Conservation (phyloP, 495 filamentous ascomycete species). For the Penicillium argentinense region DNA sequence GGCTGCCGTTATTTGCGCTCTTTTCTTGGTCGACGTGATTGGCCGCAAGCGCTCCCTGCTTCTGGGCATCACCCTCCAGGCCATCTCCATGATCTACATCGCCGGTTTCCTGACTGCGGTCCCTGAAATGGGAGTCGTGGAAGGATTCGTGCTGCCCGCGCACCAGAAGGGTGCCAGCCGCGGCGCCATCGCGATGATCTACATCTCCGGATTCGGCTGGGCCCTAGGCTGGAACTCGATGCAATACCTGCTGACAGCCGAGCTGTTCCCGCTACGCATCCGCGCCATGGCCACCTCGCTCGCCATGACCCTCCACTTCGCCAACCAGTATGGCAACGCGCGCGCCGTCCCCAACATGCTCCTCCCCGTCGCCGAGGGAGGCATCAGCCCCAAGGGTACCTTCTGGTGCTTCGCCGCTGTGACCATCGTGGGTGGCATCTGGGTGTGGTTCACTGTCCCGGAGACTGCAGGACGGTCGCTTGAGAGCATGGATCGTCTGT, state of each 20-base stretch:
- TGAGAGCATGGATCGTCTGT: conserved; percentile 65
- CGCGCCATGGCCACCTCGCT: conserved; percentile 43
- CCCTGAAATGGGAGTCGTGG: conserved; percentile 42
- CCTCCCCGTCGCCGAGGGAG: conserved; percentile 43
- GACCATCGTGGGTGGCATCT: conserved; percentile 56
- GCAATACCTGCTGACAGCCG: conserved; percentile 73
- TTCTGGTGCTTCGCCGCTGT: conserved; percentile 69
- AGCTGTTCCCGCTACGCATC: conserved; percentile 67
- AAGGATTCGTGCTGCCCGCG: conserved; percentile 28
- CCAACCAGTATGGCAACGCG: conserved; percentile 70
- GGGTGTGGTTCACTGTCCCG: conserved; percentile 56
- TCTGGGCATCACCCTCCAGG: conserved; percentile 62
- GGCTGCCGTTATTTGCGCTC: conserved; percentile 60
- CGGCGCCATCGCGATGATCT: conserved; percentile 66
- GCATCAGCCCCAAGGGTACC: conserved; percentile 52
- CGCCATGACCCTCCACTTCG: conserved; percentile 63
- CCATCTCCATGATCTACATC: conserved; percentile 66
- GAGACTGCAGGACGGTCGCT: conserved; percentile 43
- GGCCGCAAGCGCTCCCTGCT: conserved; percentile 69
- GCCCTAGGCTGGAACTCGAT: conserved; percentile 74
- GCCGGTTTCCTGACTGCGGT: conserved; percentile 62
- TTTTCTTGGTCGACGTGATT: conserved; percentile 74
- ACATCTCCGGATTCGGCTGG: conserved; percentile 66
- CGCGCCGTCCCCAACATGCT: conserved; percentile 56
- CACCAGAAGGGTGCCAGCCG: conserved; percentile 40